These are phyloP conservation scores for Saturnispora besseyi DNA, from an alignment of 805 yeast genomes.

Conservation along the genomic window DNA sequence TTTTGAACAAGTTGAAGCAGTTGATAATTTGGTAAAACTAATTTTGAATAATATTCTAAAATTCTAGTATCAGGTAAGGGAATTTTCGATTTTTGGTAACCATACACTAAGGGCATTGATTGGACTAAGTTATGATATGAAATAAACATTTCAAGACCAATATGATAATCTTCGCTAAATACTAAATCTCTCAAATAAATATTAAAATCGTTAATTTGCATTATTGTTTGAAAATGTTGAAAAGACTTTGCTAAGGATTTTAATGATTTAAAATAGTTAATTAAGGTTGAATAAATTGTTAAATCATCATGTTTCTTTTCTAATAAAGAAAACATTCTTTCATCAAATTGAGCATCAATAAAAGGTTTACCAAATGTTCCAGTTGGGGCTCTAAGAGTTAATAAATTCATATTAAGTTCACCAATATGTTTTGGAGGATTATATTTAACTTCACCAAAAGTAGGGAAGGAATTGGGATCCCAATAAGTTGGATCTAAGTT, in stretches of 20 bases:
- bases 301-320: constrained; percentile 24
- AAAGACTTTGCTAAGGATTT: constrained; percentile 20
- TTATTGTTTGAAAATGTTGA: constrained; percentile 14
- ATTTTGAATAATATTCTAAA: constrained; percentile 14
- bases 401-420: constrained; percentile 1
- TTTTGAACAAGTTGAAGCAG: constrained; percentile 11
- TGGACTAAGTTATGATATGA: constrained; percentile 20
- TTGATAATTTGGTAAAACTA: constrained; percentile 19
- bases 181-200: constrained; percentile 3
- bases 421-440: not conserved
- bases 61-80: constrained; percentile 15
- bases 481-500: constrained; percentile 5
- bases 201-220: constrained; percentile 17
- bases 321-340: constrained; percentile 14
- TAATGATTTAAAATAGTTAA: constrained; percentile 20
- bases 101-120: constrained; percentile 22
- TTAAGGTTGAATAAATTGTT: constrained; percentile 19
- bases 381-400: not conserved
- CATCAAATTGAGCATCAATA: constrained; percentile 19
- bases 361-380: constrained; percentile 8
- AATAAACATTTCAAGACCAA: constrained; percentile 19
- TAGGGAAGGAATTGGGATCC: constrained; percentile 16
- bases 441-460: not conserved
- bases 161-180: not conserved
- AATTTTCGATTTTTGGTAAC: constrained; percentile 15